Evolutionary conservation across 768 basidiomycete genomes (phyloP).

Genomic region (Lactarius trivialis): DNA sequence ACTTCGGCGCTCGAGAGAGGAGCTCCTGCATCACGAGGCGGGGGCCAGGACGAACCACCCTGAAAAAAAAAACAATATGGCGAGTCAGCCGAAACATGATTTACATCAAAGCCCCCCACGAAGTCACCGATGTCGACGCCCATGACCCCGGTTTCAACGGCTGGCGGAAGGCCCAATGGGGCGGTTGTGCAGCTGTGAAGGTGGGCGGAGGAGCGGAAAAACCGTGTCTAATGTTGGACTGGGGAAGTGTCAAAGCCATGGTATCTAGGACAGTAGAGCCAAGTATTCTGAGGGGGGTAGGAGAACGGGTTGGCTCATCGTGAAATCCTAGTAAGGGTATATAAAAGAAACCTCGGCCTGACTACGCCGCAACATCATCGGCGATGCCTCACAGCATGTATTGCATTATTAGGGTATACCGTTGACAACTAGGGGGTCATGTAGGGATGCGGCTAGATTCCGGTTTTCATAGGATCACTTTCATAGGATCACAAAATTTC

Average conservation of each 20-base stretch:
- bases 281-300: not conserved
- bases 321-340: not conserved
- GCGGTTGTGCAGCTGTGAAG: not conserved
- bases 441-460: no score
- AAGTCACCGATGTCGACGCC: slow-evolving; percentile 2
- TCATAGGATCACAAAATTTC: no score
- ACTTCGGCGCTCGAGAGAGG: not conserved
- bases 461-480: no score
- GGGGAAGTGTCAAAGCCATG: not conserved
- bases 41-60: not conserved
- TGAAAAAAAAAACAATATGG: no score
- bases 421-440: no score
- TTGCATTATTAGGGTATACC: no score
- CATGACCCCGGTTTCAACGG: not conserved
- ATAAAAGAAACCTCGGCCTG: no score
- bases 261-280: no score
- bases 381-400: no score
- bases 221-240: not conserved
- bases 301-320: not conserved
- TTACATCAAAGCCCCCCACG: not conserved
- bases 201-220: not conserved
- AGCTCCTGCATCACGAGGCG: not conserved
- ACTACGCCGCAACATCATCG: no score
- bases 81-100: not conserved
- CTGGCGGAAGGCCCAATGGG: slow-evolving; percentile 2